Base-by-base conservation (phyloP, 148 eudicot species). In the Rhododendron kiyosumense region DNA sequence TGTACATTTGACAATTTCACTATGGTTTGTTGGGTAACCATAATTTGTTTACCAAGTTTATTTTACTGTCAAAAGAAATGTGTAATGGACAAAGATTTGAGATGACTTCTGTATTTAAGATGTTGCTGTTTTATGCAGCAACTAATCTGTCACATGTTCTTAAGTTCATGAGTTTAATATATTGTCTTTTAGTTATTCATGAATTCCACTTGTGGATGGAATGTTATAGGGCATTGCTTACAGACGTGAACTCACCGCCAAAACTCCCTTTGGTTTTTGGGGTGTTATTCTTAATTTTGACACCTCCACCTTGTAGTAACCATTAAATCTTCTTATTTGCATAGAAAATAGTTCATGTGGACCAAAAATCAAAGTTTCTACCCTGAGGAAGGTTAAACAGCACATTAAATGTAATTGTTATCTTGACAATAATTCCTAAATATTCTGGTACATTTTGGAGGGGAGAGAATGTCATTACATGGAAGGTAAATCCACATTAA, bases 1-100 rank as follows among this genome's bases (percentile, higher is more conserved):
- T n/a, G 93, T 88, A 41, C 38, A 73, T 8, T 3, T 81, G 38
- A 41, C 76, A 75, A 26, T 8, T 26, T 65, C 32, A 65, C 32
- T 67, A 2, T 67, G 74, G 74, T 45, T 69, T 46, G 41, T 36
- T 8, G 61, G 1, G 7, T 65, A 13, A 59, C 28, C 17, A 15
- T 38, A 22, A 14, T 83, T n/a, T n/a, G n/a, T 0, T 71, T 8
- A 67, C 38, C 30, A 41, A 1, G 13, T 26, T 83, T 41, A n/a
- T 43, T 67, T 65, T 14, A 45, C 36, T 5, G 14, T 20, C 30
- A 45, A 7, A 54, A 24, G 32, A 79, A 51, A 18, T 38, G 69
- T 28, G 9, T 18, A 17, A 20, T 18, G 83, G 45, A 84, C 14
- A 45, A 67, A 65, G 45, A 5, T 46, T 28, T 48, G 24, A 30